Conservation (phyloP, 148 eudicot species). For the Vaccinium vitisidaea region DNA sequence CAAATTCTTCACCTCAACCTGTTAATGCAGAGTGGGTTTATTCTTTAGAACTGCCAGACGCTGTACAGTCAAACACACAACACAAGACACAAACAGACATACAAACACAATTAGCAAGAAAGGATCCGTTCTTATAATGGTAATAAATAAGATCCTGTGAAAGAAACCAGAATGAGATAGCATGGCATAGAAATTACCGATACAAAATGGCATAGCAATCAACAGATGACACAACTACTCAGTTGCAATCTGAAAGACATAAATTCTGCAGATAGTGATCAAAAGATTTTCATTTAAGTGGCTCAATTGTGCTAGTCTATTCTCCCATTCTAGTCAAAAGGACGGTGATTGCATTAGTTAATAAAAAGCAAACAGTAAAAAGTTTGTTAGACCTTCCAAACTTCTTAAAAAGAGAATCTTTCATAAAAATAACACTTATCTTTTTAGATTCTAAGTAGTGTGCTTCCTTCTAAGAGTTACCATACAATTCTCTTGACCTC, state of each 20-base stretch:
- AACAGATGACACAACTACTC: background rate
- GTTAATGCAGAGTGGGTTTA: conserved; percentile 20
- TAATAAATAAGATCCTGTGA: background rate
- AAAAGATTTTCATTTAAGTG: background rate
- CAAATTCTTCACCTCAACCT: conserved; percentile 92
- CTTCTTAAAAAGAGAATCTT: background rate
- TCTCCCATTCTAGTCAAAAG: background rate
- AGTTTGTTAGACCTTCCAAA: background rate
- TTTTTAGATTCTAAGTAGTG: background rate
- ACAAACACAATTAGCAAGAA: background rate
- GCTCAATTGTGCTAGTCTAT: background rate
- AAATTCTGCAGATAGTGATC: background rate
- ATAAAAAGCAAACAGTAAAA: background rate
- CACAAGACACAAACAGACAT: background rate
- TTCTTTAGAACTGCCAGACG: conserved; percentile 6
- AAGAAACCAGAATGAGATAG: conserved; percentile 9
- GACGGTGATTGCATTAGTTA: background rate
- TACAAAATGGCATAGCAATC: background rate
- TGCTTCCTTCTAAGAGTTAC: background rate
- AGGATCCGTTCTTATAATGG: background rate
- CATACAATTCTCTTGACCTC: conserved; percentile 10
- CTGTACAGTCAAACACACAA: background rate
- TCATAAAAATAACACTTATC: background rate
- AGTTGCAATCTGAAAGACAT: background rate
- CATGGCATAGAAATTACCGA: background rate